Conservation (phyloP, 1,284 basidiomycete genomes). For the Veloporphyrellus conicus region DNA sequence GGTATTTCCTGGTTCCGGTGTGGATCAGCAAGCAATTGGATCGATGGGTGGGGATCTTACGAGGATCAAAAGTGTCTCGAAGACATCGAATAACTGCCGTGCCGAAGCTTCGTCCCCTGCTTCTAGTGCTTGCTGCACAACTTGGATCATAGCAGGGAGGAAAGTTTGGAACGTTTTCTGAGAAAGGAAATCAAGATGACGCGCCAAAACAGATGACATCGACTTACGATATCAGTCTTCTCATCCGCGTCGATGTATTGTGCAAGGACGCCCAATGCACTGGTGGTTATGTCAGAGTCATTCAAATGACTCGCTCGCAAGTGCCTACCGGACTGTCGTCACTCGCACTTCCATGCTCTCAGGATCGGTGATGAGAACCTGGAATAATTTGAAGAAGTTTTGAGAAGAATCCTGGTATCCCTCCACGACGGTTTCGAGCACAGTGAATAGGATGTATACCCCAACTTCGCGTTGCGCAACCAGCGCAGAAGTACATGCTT, state of each 20-base stretch:
- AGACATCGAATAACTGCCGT: slow-evolving; percentile 89
- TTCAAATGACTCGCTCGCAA: neutral
- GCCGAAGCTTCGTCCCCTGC: slow-evolving; percentile 77
- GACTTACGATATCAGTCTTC: slow-evolving; percentile 78
- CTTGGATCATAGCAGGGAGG: slow-evolving; percentile 86
- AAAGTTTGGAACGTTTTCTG: slow-evolving; percentile 87
- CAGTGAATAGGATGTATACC: slow-evolving; percentile 86
- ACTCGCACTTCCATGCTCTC: slow-evolving; percentile 90
- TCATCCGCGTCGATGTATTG: slow-evolving; percentile 91
- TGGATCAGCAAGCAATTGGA: slow-evolving; percentile 7
- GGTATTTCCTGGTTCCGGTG: slow-evolving; percentile 72
- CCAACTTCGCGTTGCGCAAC: slow-evolving; percentile 86
- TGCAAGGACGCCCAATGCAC: slow-evolving; percentile 87
- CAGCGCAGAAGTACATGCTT: slow-evolving; percentile 68
- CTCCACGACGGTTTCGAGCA: slow-evolving; percentile 90
- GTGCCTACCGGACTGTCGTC: slow-evolving; percentile 75
- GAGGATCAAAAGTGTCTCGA: slow-evolving; percentile 93
- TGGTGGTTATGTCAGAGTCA: slow-evolving; percentile 27
- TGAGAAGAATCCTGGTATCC: slow-evolving; percentile 77
- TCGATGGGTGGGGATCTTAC: slow-evolving; percentile 39
- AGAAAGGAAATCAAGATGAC: slow-evolving; percentile 5
- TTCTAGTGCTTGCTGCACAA: slow-evolving; percentile 87
- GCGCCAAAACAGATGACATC: neutral
- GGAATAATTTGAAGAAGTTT: slow-evolving; percentile 82
- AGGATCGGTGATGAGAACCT: slow-evolving; percentile 75